Percentiles rank a stretch among this genome's conserved stretches.
Conservation (phyloP, 2,329 filamentous ascomycete genomes). For the Pestalotiopsis sp. region DNA sequence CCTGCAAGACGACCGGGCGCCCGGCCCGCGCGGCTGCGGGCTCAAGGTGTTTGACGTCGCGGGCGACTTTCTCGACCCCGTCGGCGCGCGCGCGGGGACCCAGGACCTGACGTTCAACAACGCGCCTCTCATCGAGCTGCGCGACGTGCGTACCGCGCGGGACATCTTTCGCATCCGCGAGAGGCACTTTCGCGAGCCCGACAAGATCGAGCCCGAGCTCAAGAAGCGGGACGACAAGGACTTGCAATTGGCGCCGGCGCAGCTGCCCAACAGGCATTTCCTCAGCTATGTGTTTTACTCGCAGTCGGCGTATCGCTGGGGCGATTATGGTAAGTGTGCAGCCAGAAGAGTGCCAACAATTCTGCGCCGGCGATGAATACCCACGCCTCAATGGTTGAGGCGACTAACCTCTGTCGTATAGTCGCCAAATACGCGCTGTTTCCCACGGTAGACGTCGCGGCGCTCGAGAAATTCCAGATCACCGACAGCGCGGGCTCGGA, state of each 20-base stretch:
- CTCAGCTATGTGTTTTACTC: background rate
- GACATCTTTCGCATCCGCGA: background rate
- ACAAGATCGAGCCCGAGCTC: background rate
- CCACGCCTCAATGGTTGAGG: no score
- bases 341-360: no score
- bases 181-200: background rate
- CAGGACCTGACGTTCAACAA: constrained; percentile 3
- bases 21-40: background rate
- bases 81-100: background rate
- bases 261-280: background rate
- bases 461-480: background rate
- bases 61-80: background rate
- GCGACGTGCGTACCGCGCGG: background rate
- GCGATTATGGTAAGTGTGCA: background rate
- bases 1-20: background rate
- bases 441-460: background rate
- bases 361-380: no score
- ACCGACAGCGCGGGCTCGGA: background rate
- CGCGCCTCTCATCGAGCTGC: background rate
- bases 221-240: background rate
- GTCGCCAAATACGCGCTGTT: background rate
- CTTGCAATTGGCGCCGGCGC: background rate
- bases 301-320: background rate
- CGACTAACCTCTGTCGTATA: no score
- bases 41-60: background rate